A percentile compares a stretch with the other conserved stretches of the same genome.
Evolutionary conservation across 495 filamentous ascomycete species (phyloP).

Genomic region (Aspergillus conjunctus): DNA sequence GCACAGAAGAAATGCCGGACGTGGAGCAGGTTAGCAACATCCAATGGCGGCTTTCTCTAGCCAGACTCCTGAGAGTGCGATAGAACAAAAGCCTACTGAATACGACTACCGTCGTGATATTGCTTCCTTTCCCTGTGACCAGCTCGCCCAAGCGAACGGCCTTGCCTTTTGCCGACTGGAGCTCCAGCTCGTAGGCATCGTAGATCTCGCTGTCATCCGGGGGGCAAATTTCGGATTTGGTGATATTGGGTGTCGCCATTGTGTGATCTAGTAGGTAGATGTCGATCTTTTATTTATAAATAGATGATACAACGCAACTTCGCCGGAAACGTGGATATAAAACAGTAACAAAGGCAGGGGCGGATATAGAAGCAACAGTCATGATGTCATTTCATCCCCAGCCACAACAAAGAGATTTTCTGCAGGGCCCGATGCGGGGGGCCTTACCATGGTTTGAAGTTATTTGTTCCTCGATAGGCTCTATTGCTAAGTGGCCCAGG

Average conservation of each 20-base stretch:
- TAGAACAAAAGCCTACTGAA: constrained; percentile 19
- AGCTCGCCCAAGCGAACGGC: constrained; percentile 31
- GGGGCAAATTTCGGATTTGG: not conserved
- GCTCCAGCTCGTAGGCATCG: constrained; percentile 38
- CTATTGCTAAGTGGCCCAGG: too few species aligned
- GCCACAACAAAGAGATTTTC: too few species aligned
- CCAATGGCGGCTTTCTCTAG: not conserved
- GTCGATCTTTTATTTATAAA: too few species aligned
- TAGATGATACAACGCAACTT: too few species aligned
- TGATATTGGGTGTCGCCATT: not conserved
- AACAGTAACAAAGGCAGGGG: too few species aligned
- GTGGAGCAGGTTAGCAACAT: not conserved
- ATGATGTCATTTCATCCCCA: too few species aligned
- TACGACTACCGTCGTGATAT: constrained; percentile 28
- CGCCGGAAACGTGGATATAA: too few species aligned
- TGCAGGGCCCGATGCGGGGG: too few species aligned
- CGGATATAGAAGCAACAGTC: too few species aligned
- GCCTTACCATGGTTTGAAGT: too few species aligned
- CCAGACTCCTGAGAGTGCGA: not conserved
- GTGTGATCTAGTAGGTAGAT: not conserved
- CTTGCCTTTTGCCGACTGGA: constrained; percentile 19
- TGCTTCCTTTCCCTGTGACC: constrained; percentile 27
- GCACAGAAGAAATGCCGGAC: constrained; percentile 35
- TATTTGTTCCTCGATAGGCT: too few species aligned
- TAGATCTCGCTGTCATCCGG: not conserved